Percentiles rank a stretch among this genome's conserved stretches.
phyloP scores from a whole-genome alignment of 2,329 filamentous ascomycete genomes.

The Aspergillus viridinutans region DNA sequence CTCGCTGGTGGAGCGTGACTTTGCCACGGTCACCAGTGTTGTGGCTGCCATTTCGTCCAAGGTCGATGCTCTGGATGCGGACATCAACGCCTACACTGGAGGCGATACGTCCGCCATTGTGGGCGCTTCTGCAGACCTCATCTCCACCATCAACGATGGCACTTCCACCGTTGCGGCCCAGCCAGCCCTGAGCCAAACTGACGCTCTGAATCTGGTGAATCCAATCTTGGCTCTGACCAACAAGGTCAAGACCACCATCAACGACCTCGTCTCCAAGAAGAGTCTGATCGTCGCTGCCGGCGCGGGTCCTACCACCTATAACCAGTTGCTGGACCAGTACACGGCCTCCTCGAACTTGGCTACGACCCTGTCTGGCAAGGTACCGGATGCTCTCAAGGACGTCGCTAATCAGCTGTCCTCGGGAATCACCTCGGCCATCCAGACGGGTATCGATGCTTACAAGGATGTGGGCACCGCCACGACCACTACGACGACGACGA shows the following conservation, averaged over 20 bases:
- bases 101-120: conserved; percentile 10
- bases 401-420: background rate
- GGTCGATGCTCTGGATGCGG: conserved; percentile 14
- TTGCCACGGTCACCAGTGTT: conserved; percentile 11
- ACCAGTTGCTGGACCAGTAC: background rate
- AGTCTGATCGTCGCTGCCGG: background rate
- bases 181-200: conserved; percentile 13
- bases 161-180: conserved; percentile 13
- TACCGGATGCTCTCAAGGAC: background rate
- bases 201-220: conserved; percentile 17
- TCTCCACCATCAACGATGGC: conserved; percentile 18
- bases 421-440: background rate
- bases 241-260: conserved; percentile 14
- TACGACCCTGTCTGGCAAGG: background rate
- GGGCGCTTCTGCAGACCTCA: conserved; percentile 13
- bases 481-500: background rate
- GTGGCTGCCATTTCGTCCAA: conserved; percentile 9
- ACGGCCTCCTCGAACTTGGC: background rate
- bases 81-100: conserved; percentile 19
- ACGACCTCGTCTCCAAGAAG: background rate
- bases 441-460: background rate
- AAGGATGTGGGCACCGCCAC: background rate
- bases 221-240: conserved; percentile 18
- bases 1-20: conserved; percentile 11
- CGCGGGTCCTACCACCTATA: background rate